Evolutionary conservation across 176 grass and related monocot species (phyloP).

Genomic region (Areca catechu): DNA sequence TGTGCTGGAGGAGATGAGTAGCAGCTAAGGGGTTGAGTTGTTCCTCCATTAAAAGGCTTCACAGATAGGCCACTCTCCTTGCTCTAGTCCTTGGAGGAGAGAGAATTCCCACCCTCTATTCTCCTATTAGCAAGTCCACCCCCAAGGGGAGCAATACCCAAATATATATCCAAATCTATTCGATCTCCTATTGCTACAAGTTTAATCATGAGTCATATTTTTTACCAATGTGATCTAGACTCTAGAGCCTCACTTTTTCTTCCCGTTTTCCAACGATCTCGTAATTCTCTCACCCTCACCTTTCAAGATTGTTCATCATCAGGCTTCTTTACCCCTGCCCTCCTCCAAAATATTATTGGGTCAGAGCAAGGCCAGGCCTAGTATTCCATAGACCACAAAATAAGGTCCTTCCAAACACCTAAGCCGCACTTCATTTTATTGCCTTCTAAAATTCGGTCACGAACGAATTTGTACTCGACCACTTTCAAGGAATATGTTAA

Average conservation of each 20-base stretch:
- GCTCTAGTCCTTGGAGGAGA: too few relatives aligned
- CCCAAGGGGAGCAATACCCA: neutral
- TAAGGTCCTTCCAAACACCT: neutral
- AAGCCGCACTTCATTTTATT: neutral
- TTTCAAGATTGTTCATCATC: slow-evolving; percentile 7
- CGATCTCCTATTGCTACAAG: neutral
- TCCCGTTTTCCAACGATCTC: neutral
- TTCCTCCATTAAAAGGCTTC: slow-evolving; percentile 7
- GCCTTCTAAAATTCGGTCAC: too few relatives aligned
- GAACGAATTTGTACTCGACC: too few relatives aligned
- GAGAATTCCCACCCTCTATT: neutral
- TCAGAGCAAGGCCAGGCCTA: neutral
- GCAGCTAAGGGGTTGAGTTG: slow-evolving; percentile 11
- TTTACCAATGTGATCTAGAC: neutral
- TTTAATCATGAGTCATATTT: neutral
- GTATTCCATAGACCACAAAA: neutral
- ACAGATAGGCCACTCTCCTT: neutral
- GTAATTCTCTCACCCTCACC: neutral
- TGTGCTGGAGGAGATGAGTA: slow-evolving; percentile 16
- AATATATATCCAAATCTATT: neutral
- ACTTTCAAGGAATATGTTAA: too few relatives aligned
- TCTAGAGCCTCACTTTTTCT: slow-evolving; percentile 1
- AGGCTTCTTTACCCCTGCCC: slow-evolving; percentile 1
- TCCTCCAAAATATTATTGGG: neutral
- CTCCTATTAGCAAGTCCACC: neutral